A percentile compares a stretch with the other conserved stretches of the same genome.
Evolutionary conservation across 352 stramenopile genomes (phyloP).

Genomic region (Phytophthora citricola): DNA sequence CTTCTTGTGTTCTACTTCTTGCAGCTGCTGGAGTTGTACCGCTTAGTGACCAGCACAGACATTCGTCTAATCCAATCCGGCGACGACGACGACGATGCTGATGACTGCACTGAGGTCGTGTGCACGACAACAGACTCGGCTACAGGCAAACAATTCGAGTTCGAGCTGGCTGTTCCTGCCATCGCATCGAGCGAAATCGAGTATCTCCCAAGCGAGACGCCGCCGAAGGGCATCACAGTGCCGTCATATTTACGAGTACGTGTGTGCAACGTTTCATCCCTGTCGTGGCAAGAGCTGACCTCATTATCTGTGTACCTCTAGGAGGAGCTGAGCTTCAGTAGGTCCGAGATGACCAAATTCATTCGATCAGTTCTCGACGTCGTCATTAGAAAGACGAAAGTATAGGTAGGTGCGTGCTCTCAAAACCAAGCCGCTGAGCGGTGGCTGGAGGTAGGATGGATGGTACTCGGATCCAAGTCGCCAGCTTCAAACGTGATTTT

Average conservation of each 20-base stretch:
- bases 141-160: constrained; percentile 72
- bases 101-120: constrained; percentile 68
- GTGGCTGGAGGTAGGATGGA: constrained; percentile 8
- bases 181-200: constrained; percentile 79
- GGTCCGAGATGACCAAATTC: constrained; percentile 85
- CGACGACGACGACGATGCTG: constrained; percentile 59
- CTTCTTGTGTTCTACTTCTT: constrained; percentile 7
- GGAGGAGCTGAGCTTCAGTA: constrained; percentile 85
- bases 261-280: neutral
- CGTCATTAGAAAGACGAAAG: constrained; percentile 80
- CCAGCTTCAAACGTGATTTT: constrained; percentile 12
- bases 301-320: constrained; percentile 23
- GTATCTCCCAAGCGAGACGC: constrained; percentile 74
- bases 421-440: constrained; percentile 4
- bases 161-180: constrained; percentile 75
- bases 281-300: neutral
- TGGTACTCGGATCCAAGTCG: neutral
- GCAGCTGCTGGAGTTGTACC: constrained; percentile 82
- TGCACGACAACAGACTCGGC: constrained; percentile 75
- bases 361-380: constrained; percentile 84
- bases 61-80: constrained; percentile 73
- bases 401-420: constrained; percentile 22
- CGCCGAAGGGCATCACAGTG: constrained; percentile 55
- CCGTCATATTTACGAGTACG: constrained; percentile 79
- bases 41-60: constrained; percentile 77